Conservation (phyloP, 2,329 filamentous ascomycete genomes). For the Venturia aucupariae region DNA sequence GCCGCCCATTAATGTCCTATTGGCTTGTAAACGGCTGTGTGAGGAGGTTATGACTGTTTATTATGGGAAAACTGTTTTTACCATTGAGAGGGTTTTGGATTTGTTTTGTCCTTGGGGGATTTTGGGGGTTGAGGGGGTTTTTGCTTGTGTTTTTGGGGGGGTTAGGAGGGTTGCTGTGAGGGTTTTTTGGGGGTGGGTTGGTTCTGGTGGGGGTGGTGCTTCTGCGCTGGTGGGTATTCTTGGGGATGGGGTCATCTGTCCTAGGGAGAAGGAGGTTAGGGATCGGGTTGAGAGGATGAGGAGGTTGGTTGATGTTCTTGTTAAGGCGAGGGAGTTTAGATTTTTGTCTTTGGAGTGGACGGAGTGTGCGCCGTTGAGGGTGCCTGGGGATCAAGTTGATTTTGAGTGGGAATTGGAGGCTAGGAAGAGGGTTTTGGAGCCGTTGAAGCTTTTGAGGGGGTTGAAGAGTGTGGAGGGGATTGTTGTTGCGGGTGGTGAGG, state of each 20-base stretch:
- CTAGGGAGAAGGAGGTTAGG: neutral
- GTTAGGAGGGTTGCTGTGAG: neutral
- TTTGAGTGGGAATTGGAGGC: neutral
- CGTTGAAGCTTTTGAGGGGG: neutral
- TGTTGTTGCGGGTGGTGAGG: neutral
- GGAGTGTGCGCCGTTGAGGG: constrained; percentile 6
- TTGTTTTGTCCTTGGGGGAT: neutral
- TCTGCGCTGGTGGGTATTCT: neutral
- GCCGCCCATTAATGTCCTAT: neutral
- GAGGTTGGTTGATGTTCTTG: neutral
- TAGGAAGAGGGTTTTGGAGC: constrained; percentile 1
- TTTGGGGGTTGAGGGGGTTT: neutral
- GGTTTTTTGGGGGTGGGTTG: constrained; percentile 10
- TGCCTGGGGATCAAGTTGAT: neutral
- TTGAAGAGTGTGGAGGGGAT: neutral
- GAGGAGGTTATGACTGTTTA: neutral
- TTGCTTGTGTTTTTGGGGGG: neutral
- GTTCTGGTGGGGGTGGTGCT: neutral
- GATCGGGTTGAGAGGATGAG: neutral
- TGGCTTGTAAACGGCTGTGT: neutral
- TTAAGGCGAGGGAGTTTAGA: neutral
- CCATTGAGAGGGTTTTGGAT: constrained; percentile 8
- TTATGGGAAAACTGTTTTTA: neutral
- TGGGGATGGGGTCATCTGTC: neutral
- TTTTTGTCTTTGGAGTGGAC: neutral